Evolutionary conservation across 139 green algal genomes (phyloP).

Genomic region (Chlamydomonas sp.): DNA sequence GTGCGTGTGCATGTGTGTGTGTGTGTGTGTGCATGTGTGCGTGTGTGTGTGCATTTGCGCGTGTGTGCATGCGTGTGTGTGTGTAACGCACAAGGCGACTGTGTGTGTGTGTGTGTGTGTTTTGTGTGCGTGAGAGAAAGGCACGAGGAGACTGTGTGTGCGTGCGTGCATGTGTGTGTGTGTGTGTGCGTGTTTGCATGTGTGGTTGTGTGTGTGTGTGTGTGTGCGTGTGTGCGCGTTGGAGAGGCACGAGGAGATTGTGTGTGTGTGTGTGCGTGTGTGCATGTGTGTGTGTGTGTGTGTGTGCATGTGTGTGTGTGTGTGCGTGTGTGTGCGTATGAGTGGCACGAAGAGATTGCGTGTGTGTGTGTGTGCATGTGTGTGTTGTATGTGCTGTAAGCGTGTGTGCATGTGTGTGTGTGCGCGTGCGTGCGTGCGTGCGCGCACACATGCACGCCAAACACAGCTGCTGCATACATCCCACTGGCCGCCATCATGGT

Average conservation of each 20-base stretch:
- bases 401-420: background rate
- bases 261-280: conserved; percentile 1
- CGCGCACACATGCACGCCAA: conserved; percentile 10
- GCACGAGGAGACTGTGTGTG: background rate
- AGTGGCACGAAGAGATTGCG: no score
- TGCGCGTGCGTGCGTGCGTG: background rate
- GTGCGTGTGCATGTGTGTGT: background rate
- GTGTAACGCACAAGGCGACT: background rate
- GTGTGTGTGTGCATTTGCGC: no score
- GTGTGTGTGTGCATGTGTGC: background rate
- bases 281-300: background rate
- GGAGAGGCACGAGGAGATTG: no score
- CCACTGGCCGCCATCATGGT: background rate
- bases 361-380: background rate
- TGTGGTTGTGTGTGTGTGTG: background rate
- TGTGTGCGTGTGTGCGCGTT: no score
- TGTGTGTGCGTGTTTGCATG: conserved; percentile 83
- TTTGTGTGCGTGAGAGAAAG: no score
- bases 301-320: background rate
- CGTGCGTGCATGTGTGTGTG: conserved; percentile 11
- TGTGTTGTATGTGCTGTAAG: background rate
- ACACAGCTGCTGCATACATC: background rate
- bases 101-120: no score
- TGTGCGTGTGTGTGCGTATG: background rate
- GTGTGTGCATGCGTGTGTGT: conserved; percentile 5